Base-by-base conservation (phyloP, 352 stramenopile species). In the Blastocystis sp. region DNA sequence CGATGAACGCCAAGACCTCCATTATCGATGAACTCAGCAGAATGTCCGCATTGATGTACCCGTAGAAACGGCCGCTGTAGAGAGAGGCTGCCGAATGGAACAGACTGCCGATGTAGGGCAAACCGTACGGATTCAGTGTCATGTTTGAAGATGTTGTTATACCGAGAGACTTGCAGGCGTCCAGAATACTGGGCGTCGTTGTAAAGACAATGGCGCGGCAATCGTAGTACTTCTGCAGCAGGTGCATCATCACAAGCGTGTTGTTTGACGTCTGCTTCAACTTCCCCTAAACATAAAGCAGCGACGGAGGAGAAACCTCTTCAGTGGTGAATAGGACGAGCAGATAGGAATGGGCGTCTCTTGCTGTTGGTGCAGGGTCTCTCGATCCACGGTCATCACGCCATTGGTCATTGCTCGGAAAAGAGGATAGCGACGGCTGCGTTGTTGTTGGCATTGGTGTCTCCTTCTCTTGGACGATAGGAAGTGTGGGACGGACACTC, bases 21-120 rank as follows among this genome's bases (percentile, higher is more conserved):
- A 85, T 69, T 4, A 85, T 69, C 21, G 39, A 19, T 3, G 55
- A 16, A 39, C 74, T 85, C 3, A 85, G 10, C 13, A 85, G 74
- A 45, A 85, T 85, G 37, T 85, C 74, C 1, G 74, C 51, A 55
- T 85, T 85, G 74, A 85, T 85, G 61, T 85, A 85, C 37, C 74
- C 74, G 51, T 69, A 85, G 41, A 67, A 85, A 1, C 24, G 31
- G 2, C 50, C 59, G 37, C 70, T 45, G 24, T 50, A 61, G n/a
- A 67, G 24, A 16, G 50, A 35, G 37, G 55, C 24, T 6, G 74
- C 74, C 13, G 6, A 10, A 21, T 62, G 29, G 60, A 60, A 85
- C 31, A 85, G 29, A 41, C 50, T 67, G 1, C 74, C 74, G 51
- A 85, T 85, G 51, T 85, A 85, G 74, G 74, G 74, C 65, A 85